Base-by-base conservation (phyloP, 2,329 filamentous ascomycete genomes). In the Ceratocystiopsis minuta region DNA sequence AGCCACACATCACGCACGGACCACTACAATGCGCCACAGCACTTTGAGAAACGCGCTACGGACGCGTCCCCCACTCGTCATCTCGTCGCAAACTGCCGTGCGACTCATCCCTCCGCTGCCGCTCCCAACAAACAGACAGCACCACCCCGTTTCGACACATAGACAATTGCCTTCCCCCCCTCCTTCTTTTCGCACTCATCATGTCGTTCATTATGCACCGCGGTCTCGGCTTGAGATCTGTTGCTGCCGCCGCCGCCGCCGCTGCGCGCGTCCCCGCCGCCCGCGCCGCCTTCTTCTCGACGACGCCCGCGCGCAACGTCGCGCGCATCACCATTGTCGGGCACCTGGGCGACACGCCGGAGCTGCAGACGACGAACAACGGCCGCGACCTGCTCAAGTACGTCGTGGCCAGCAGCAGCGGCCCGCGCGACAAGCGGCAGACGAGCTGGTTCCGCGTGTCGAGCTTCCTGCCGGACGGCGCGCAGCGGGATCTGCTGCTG, bases 241-340 rank as follows among this genome's bases (percentile, higher is more conserved):
- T 28, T 6, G 24, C 24, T 10, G 18, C 36, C 53, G 58, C 62
- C 56, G 61, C 61, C 55, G 62, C 65, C 57, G 62, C 59, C 55
- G 52, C 62, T 47, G 49, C 57, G 51, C 51, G 63, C 32, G 52
- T 54, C 35, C n/a, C 34, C 10, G 4, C 40, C 2, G 45, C 54
- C 44, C 52, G 63, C 48, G 52, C 63, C 48, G 84, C 85, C 61
- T 63, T 77, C 55, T 94, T 95, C 72, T 84, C 76, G 65, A 76
- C 77, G 52, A 77, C 80, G 37, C 64, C 75, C 35, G 60, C 72
- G 39, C 70, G 73, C 48, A 62, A 69, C 48, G 55, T 90, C 50
- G 83, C 90, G 51, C 80, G 78, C 61, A 80, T 98, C 66, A 80
- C 77, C 54, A 67, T 98, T 60, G 71, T 95, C 52, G 90, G 90